phyloP scores from a whole-genome alignment of 2,329 filamentous ascomycete species.

The Ophiostoma triangulosporum region DNA sequence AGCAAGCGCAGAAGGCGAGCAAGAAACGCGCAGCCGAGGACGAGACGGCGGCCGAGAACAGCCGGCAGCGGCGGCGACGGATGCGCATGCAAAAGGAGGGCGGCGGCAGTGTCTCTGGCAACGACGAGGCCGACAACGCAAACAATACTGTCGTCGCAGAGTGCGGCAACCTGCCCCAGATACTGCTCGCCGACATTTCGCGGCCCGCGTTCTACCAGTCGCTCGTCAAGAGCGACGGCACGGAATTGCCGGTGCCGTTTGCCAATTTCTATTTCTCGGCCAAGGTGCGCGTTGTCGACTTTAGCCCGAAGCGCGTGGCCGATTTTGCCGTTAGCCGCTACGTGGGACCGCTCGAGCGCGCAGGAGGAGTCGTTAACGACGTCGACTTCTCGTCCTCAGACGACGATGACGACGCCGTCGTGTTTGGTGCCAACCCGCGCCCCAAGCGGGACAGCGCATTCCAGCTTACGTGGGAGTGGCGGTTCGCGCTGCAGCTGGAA shows the following conservation, averaged over 20 bases:
- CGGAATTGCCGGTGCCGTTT: conserved; percentile 55
- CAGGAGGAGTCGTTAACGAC: background rate
- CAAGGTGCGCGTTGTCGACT: conserved; percentile 69
- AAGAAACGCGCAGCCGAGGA: conserved; percentile 24
- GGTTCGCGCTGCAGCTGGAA: conserved; percentile 67
- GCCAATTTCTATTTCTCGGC: conserved; percentile 57
- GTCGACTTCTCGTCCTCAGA: background rate
- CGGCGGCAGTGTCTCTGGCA: background rate
- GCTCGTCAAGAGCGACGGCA: background rate
- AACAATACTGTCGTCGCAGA: background rate
- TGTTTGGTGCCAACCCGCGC: background rate
- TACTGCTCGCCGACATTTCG: background rate
- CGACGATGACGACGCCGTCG: background rate
- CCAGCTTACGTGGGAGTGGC: conserved; percentile 60
- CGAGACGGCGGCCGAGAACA: conserved; percentile 1
- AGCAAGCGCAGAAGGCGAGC: conserved; percentile 23
- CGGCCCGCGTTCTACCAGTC: conserved; percentile 1
- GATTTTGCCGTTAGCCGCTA: conserved; percentile 50
- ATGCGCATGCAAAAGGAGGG: background rate
- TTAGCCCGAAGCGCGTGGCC: conserved; percentile 53
- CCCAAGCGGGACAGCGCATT: conserved; percentile 10
- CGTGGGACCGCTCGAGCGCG: conserved; percentile 19
- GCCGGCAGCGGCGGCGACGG: background rate
- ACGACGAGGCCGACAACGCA: conserved; percentile 2
- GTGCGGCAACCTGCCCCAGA: background rate